Conservation (phyloP, 2,329 filamentous ascomycete genomes). For the Didymella pinodella region DNA sequence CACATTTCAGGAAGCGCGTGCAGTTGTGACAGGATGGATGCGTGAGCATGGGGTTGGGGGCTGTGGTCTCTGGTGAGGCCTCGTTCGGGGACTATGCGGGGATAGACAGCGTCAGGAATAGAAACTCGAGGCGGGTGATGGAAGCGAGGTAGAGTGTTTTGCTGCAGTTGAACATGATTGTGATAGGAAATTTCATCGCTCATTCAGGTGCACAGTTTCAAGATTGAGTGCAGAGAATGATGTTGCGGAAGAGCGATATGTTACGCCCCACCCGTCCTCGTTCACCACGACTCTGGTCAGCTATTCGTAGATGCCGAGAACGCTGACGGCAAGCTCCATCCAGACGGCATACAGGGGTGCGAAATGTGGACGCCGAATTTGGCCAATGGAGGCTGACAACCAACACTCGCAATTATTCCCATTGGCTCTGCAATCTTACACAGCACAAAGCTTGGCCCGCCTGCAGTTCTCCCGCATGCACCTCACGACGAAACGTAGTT, state of each 20-base stretch:
- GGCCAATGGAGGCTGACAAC: slow-evolving; percentile 13
- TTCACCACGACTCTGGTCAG: neutral
- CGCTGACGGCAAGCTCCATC: slow-evolving; percentile 6
- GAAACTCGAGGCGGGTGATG: slow-evolving; percentile 11
- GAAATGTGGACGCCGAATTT: slow-evolving; percentile 18
- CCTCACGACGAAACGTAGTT: slow-evolving; percentile 2
- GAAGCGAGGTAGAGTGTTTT: neutral
- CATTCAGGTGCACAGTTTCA: neutral
- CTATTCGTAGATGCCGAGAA: slow-evolving; percentile 5
- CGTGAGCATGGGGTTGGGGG: slow-evolving; percentile 4
- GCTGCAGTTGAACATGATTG: neutral
- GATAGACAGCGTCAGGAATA: slow-evolving; percentile 12
- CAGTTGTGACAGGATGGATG: slow-evolving; percentile 7
- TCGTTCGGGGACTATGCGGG: slow-evolving; percentile 21
- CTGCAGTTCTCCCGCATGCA: slow-evolving; percentile 4
- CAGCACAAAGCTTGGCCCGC: slow-evolving; percentile 14
- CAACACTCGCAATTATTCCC: neutral
- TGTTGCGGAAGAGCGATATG: neutral
- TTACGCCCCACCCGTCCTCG: neutral
- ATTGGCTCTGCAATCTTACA: slow-evolving; percentile 14
- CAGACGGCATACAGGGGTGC: slow-evolving; percentile 5
- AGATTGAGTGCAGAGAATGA: neutral
- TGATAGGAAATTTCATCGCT: too few species aligned
- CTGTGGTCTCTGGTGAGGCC: slow-evolving; percentile 14
- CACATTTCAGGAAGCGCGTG: slow-evolving; percentile 6